Conservation (phyloP, 148 eudicot species). For the Fagopyrum tataricum region DNA sequence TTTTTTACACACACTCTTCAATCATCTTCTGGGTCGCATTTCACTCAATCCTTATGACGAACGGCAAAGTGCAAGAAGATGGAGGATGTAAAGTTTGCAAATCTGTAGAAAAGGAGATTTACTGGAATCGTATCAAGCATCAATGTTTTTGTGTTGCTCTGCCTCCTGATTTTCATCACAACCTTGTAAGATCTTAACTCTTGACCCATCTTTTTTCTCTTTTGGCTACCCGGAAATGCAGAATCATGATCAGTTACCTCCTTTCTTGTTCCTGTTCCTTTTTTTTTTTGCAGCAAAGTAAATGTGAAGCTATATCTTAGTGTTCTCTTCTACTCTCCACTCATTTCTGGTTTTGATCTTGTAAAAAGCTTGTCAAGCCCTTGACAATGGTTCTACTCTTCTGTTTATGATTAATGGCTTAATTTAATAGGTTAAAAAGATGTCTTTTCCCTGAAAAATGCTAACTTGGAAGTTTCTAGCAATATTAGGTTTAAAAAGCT, state of each 20-base stretch:
- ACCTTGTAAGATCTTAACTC: constrained; percentile 13
- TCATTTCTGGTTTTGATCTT: background rate
- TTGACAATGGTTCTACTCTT: background rate
- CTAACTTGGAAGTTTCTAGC: too few relatives aligned
- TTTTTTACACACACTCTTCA: background rate
- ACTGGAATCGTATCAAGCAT: constrained; percentile 23
- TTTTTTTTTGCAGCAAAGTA: too few relatives aligned
- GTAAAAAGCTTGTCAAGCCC: background rate
- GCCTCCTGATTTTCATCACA: constrained; percentile 8
- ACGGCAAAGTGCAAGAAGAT: background rate
- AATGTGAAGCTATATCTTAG: too few relatives aligned
- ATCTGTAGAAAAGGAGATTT: constrained; percentile 15
- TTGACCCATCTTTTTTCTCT: too few relatives aligned
- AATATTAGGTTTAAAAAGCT: too few relatives aligned
- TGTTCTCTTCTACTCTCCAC: background rate
- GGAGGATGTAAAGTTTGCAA: background rate
- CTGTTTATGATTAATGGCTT: background rate
- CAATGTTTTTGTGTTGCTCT: constrained; percentile 17
- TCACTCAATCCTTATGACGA: background rate
- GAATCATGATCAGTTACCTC: too few relatives aligned
- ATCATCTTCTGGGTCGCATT: background rate
- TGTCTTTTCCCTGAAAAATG: background rate
- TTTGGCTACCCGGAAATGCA: too few relatives aligned
- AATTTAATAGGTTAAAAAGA: background rate
- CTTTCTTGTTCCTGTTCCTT: too few relatives aligned